Conservation (phyloP, 2,329 filamentous ascomycete species). For the Pseudomassariella vexata region DNA sequence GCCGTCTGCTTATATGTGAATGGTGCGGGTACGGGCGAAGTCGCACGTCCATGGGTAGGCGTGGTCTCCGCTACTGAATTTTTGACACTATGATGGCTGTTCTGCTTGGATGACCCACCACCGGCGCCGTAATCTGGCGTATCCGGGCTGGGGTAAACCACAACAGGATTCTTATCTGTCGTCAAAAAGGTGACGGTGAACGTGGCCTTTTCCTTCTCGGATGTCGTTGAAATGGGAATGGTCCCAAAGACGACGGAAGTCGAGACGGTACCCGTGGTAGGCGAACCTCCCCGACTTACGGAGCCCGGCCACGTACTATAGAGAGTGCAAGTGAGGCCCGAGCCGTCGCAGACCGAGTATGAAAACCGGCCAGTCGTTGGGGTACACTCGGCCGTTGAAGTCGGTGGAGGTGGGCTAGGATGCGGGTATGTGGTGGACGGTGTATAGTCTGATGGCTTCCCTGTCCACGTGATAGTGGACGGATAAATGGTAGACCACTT, state of each 20-base stretch:
- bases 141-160: slow-evolving; percentile 34
- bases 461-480: slow-evolving; percentile 42
- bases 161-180: slow-evolving; percentile 50
- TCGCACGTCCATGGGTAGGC: no score
- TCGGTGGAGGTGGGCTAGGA: slow-evolving; percentile 34
- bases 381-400: slow-evolving; percentile 32
- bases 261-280: no score
- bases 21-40: no score
- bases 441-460: slow-evolving; percentile 39
- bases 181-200: slow-evolving; percentile 39
- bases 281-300: no score
- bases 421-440: no score
- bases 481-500: slow-evolving; percentile 41
- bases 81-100: no score
- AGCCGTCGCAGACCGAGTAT: slow-evolving; percentile 22
- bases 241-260: no score
- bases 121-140: slow-evolving; percentile 32
- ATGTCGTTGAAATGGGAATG: no score
- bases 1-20: no score
- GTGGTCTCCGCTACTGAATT: no score
- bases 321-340: slow-evolving; percentile 26
- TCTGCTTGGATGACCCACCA: slow-evolving; percentile 11
- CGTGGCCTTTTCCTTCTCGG: no score
- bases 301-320: no score
- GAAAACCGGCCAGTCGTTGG: slow-evolving; percentile 20